Evolutionary conservation across 345 rosid species (phyloP).

Genomic region (Salix dunnii): DNA sequence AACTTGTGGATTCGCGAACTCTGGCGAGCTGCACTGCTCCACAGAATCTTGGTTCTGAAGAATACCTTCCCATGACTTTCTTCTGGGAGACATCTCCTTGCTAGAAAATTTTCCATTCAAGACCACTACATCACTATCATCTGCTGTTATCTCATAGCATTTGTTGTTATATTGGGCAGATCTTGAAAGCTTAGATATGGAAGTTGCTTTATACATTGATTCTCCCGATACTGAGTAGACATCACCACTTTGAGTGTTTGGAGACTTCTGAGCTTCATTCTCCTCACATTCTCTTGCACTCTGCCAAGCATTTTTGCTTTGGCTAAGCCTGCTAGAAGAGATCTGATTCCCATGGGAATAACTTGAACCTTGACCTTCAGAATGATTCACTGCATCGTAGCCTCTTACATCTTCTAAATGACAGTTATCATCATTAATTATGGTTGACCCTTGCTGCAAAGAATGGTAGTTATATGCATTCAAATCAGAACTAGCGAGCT

Average conservation of each 20-base stretch:
- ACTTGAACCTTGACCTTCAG: conserved; percentile 18
- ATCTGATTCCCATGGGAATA: conserved; percentile 10
- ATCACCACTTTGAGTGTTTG: conserved; percentile 3
- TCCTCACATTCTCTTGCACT: conserved; percentile 11
- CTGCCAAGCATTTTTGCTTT: conserved; percentile 2
- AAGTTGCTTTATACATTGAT: conserved; percentile 4
- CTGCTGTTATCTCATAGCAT: conserved; percentile 7
- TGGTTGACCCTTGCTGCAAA: conserved; percentile 1
- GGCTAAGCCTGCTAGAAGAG: not conserved
- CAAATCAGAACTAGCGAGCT: conserved; percentile 4
- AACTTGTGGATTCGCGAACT: conserved; percentile 20
- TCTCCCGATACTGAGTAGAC: conserved; percentile 5
- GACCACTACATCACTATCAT: conserved; percentile 14
- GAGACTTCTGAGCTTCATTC: conserved; percentile 6
- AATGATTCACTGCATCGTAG: not conserved
- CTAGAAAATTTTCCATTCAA: not conserved
- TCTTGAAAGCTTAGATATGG: conserved; percentile 12
- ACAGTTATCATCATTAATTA: not conserved
- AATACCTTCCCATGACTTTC: conserved; percentile 4
- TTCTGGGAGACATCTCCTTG: not conserved
- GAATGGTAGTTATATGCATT: conserved; percentile 9
- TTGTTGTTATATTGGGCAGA: conserved; percentile 2
- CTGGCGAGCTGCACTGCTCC: not conserved
- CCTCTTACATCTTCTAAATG: conserved; percentile 7
- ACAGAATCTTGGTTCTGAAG: not conserved